Percentiles rank a stretch among this genome's conserved stretches.
Conservation (phyloP, 768 basidiomycete species). For the Kwoniella sp. region DNA sequence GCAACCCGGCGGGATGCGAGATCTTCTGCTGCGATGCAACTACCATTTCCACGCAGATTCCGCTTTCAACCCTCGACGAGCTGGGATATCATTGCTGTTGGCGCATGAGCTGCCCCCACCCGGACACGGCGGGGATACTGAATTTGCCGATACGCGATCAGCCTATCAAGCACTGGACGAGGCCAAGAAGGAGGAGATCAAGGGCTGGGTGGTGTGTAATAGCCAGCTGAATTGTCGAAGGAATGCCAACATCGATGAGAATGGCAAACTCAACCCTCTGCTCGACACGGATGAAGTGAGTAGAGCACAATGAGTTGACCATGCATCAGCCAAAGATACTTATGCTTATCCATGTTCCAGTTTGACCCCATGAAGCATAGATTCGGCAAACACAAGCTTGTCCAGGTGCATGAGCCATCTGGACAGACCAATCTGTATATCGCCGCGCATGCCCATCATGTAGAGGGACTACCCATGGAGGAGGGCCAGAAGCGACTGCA, state of each 20-base stretch:
- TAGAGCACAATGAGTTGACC: too few species aligned
- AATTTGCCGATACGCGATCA: constrained; percentile 39
- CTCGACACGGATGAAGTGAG: constrained; percentile 22
- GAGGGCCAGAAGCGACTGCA: constrained; percentile 22
- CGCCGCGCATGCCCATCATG: constrained; percentile 38
- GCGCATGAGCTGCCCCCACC: constrained; percentile 36
- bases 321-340: too few species aligned
- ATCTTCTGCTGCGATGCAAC: constrained; percentile 28
- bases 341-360: constrained; percentile 24
- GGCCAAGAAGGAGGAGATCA: constrained; percentile 26
- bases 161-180: constrained; percentile 34
- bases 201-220: constrained; percentile 33
- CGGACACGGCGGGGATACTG: constrained; percentile 33
- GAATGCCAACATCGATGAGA: constrained; percentile 24
- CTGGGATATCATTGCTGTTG: constrained; percentile 29
- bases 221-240: constrained; percentile 35
- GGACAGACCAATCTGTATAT: constrained; percentile 38
- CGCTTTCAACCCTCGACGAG: constrained; percentile 33
- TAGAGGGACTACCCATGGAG: constrained; percentile 32
- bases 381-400: constrained; percentile 36
- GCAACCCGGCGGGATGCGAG: constrained; percentile 19
- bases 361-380: constrained; percentile 34
- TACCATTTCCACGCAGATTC: constrained; percentile 29
- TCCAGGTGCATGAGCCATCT: constrained; percentile 29
- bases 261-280: constrained; percentile 19